Conservation (phyloP, 805 yeast species). For the Myxozyma udenii region DNA sequence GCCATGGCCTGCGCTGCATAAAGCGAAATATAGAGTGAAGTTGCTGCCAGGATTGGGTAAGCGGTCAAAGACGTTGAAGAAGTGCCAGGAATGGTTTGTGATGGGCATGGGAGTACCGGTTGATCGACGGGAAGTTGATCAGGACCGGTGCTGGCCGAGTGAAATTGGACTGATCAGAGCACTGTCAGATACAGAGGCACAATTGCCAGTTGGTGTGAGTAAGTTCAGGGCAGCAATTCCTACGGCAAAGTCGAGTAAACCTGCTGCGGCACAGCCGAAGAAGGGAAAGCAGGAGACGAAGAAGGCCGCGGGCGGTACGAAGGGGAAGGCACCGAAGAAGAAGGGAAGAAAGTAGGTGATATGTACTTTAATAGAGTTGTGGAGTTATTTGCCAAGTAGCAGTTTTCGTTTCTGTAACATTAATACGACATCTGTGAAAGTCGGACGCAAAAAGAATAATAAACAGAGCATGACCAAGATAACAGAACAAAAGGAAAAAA, state of each 20-base stretch:
- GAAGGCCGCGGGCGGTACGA: not conserved
- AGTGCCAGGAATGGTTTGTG: conserved; percentile 58
- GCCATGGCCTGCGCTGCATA: conserved; percentile 80
- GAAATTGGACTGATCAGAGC: conserved; percentile 57
- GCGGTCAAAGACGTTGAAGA: conserved; percentile 81
- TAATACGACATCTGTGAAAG: no score
- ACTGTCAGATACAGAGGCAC: conserved; percentile 62
- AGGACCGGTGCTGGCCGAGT: conserved; percentile 66
- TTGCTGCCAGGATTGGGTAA: conserved; percentile 74
- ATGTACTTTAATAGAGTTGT: not conserved
- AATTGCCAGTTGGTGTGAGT: conserved; percentile 65
- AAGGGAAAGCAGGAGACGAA: not conserved
- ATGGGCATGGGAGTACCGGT: conserved; percentile 42
- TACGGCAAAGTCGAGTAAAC: conserved; percentile 6
- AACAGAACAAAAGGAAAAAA: not conserved
- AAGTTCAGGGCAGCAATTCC: conserved; percentile 45
- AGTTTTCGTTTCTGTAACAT: no score
- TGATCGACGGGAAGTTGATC: conserved; percentile 45
- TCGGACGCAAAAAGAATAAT: no score
- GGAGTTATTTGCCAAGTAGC: not conserved
- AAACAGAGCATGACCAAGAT: not conserved
- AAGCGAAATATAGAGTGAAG: conserved; percentile 77
- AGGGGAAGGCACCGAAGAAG: not conserved
- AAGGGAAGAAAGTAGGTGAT: not conserved
- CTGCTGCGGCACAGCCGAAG: not conserved